phyloP scores from a whole-genome alignment of 2,329 filamentous ascomycete species.

The Nemania diffusa region DNA sequence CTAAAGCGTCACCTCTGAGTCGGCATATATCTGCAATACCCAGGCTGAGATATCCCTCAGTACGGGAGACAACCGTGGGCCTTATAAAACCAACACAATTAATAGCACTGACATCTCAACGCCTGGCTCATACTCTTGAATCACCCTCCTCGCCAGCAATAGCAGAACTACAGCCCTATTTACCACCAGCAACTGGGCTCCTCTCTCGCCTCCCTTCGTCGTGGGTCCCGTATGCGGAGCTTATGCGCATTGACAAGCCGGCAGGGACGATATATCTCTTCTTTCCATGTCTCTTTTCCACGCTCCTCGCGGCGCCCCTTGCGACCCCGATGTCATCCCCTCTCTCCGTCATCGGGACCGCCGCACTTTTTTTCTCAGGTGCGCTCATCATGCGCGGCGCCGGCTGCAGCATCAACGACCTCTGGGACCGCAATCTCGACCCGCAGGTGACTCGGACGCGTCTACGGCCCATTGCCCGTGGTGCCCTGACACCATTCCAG shows the following conservation, averaged over 20 bases:
- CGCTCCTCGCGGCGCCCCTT: constrained; percentile 80
- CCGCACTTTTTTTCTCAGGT: constrained; percentile 77
- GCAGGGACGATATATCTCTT: constrained; percentile 86
- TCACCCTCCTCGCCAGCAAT: constrained; percentile 37
- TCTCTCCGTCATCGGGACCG: constrained; percentile 70
- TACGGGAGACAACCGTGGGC: constrained; percentile 33
- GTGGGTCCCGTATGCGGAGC: constrained; percentile 83
- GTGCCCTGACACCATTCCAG: constrained; percentile 77
- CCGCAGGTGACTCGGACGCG: constrained; percentile 80
- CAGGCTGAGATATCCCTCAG: constrained; percentile 12
- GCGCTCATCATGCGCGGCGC: constrained; percentile 88
- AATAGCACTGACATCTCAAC: constrained; percentile 25
- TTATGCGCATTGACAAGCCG: constrained; percentile 83
- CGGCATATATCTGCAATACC: constrained; percentile 30
- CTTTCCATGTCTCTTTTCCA: constrained; percentile 87
- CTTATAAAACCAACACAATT: constrained; percentile 38
- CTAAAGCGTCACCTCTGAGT: constrained; percentile 19
- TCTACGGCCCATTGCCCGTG: constrained; percentile 81
- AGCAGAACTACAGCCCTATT: constrained; percentile 60
- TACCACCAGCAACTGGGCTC: constrained; percentile 76
- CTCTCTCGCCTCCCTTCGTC: constrained; percentile 74
- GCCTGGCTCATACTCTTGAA: constrained; percentile 43
- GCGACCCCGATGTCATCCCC: constrained; percentile 69
- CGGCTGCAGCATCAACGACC: constrained; percentile 89
- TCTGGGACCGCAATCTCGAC: constrained; percentile 90